These are phyloP conservation scores for Knoxia roxburghii DNA, from an alignment of 257 asterid species.

Conservation along the genomic window DNA sequence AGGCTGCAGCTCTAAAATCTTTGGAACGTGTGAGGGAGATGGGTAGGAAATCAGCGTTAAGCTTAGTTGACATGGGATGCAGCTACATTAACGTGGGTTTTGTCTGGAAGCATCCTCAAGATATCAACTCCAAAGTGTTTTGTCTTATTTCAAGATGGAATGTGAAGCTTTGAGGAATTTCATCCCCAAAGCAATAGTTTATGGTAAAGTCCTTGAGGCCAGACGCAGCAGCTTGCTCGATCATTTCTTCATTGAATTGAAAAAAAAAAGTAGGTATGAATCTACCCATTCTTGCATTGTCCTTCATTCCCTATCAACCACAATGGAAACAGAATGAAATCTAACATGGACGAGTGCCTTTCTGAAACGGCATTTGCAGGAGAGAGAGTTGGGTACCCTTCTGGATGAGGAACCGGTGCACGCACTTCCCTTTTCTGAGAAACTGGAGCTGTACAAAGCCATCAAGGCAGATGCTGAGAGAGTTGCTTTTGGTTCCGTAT, in stretches of 20 bases:
- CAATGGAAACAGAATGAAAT: background rate
- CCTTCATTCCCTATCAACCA: background rate
- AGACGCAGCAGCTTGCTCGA: conserved; percentile 94
- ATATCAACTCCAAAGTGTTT: conserved; percentile 79
- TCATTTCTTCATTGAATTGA: conserved; percentile 76
- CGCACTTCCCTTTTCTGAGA: conserved; percentile 68
- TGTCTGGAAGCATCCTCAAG: conserved; percentile 98
- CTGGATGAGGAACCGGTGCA: conserved; percentile 97
- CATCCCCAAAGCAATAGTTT: conserved; percentile 89
- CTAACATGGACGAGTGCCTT: background rate
- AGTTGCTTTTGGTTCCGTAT: too few species aligned
- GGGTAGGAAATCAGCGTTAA: conserved; percentile 84
- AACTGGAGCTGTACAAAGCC: conserved; percentile 54
- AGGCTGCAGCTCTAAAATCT: conserved; percentile 78
- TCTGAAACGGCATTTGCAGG: conserved; percentile 38
- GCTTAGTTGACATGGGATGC: conserved; percentile 91
- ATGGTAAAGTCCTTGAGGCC: conserved; percentile 99
- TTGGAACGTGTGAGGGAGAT: conserved; percentile 92
- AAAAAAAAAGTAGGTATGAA: conserved; percentile 78
- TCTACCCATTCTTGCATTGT: background rate
- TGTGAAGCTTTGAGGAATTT: conserved; percentile 89
- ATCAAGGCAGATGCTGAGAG: background rate
- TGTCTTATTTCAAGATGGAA: conserved; percentile 92
- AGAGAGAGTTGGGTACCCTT: conserved; percentile 64
- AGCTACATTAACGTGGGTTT: conserved; percentile 90